Evolutionary conservation across 2,329 filamentous ascomycete genomes (phyloP).

Genomic region (Dactylellina parvicollis): DNA sequence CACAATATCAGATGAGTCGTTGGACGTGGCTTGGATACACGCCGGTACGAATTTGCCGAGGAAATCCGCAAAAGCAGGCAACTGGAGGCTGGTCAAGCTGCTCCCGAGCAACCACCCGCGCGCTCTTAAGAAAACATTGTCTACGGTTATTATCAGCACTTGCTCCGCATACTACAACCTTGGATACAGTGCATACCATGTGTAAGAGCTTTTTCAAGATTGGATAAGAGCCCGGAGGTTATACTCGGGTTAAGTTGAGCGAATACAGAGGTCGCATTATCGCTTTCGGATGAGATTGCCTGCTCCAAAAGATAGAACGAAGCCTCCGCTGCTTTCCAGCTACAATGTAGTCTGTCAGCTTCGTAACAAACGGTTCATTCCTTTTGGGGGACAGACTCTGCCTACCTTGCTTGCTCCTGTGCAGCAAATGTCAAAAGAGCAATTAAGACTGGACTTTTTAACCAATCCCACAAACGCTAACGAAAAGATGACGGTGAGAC

Average conservation of each 20-base stretch:
- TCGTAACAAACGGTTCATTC: neutral
- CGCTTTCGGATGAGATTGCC: constrained; percentile 68
- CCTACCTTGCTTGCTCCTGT: constrained; percentile 23
- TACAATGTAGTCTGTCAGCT: neutral
- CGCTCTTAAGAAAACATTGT: constrained; percentile 81
- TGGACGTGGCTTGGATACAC: constrained; percentile 77
- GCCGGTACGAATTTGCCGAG: constrained; percentile 73
- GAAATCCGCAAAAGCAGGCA: constrained; percentile 65
- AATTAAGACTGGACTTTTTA: constrained; percentile 33
- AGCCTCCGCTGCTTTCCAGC: constrained; percentile 71
- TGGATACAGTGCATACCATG: constrained; percentile 13
- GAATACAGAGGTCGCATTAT: constrained; percentile 19
- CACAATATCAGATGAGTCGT: constrained; percentile 84
- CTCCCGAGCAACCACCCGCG: constrained; percentile 88
- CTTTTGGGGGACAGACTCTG: neutral
- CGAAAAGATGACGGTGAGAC: neutral
- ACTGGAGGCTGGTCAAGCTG: constrained; percentile 75
- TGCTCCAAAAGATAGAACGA: constrained; percentile 84
- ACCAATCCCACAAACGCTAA: constrained; percentile 45
- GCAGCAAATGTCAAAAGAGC: constrained; percentile 30
- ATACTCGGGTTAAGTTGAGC: constrained; percentile 24
- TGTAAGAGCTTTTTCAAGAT: constrained; percentile 33
- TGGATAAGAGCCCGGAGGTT: constrained; percentile 33
- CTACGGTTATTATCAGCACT: constrained; percentile 60
- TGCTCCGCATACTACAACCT: neutral